phyloP scores from a whole-genome alignment of 2,329 filamentous ascomycete genomes.

The Calonectria fujianensis region DNA sequence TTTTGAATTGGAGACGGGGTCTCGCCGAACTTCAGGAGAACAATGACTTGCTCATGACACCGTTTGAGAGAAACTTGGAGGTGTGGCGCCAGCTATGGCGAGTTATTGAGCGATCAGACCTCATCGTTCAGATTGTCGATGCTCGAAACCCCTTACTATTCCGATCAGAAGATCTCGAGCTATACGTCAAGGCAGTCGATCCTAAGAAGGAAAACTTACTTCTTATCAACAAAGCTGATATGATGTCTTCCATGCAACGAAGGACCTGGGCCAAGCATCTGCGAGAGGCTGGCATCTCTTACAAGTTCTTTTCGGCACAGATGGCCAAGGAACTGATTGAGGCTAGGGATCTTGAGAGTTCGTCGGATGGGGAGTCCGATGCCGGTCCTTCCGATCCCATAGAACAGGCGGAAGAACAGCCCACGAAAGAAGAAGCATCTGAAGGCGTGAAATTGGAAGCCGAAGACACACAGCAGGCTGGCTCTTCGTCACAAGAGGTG shows the following conservation, averaged over 20 bases:
- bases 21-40: constrained; percentile 95
- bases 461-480: constrained; percentile 53
- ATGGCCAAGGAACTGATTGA: constrained; percentile 94
- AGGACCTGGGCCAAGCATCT: constrained; percentile 91
- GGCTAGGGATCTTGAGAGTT: constrained; percentile 74
- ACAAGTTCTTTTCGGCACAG: constrained; percentile 96
- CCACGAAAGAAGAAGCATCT: constrained; percentile 42
- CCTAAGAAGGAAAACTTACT: constrained; percentile 91
- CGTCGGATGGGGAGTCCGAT: constrained; percentile 63
- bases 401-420: constrained; percentile 48
- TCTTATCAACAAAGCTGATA: constrained; percentile 98
- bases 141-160: constrained; percentile 96
- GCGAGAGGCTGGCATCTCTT: constrained; percentile 86
- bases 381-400: constrained; percentile 44
- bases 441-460: constrained; percentile 54
- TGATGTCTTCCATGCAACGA: constrained; percentile 94
- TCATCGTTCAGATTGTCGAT: constrained; percentile 98
- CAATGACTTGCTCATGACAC: constrained; percentile 96
- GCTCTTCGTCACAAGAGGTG: constrained; percentile 57
- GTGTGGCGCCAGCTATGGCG: constrained; percentile 99
- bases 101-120: constrained; percentile 96
- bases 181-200: constrained; percentile 95
- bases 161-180: constrained; percentile 93
- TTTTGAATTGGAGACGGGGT: constrained; percentile 92
- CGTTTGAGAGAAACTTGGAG: constrained; percentile 97